Percentiles rank a stretch among this genome's conserved stretches.
Conservation (phyloP, 169 alveolate genomes). For the Besnoitia besnoiti region DNA sequence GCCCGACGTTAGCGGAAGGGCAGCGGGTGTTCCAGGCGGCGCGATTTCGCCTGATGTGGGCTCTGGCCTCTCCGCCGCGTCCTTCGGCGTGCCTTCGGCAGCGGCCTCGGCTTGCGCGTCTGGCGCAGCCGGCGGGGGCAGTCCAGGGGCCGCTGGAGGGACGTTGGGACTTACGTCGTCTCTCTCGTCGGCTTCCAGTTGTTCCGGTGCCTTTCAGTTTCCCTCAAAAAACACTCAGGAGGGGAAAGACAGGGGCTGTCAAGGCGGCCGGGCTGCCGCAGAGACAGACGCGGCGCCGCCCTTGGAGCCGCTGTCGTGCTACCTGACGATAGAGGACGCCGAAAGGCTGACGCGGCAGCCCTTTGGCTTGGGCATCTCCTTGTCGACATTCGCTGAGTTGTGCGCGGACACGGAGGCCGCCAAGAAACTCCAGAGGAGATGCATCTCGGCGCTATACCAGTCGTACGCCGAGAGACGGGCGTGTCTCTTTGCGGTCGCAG, state of each 20-base stretch:
- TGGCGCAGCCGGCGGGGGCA: background rate
- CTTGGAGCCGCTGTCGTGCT: constrained; percentile 26
- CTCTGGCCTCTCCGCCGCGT: background rate
- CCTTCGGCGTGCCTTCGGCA: background rate
- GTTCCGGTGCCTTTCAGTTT: background rate
- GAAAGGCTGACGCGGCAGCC: constrained; percentile 59
- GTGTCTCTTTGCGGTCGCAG: constrained; percentile 62
- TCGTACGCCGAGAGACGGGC: constrained; percentile 65
- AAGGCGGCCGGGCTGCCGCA: constrained; percentile 32
- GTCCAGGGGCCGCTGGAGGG: too few relatives aligned
- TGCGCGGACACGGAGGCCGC: constrained; percentile 48
- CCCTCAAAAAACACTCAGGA: background rate
- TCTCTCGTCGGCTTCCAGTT: too few relatives aligned
- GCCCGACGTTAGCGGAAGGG: too few relatives aligned
- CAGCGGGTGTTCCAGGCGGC: background rate
- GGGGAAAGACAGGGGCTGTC: background rate
- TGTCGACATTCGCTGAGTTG: constrained; percentile 57
- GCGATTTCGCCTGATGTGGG: background rate
- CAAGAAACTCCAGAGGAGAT: constrained; percentile 48
- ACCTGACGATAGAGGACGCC: constrained; percentile 55
- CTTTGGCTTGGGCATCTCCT: constrained; percentile 59
- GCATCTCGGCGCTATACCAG: constrained; percentile 62
- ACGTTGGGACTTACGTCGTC: too few relatives aligned
- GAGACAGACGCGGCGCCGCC: constrained; percentile 14
- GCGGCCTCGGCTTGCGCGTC: background rate